Conservation (phyloP, 2,329 filamentous ascomycete species). For the Aspergillus amoenus region DNA sequence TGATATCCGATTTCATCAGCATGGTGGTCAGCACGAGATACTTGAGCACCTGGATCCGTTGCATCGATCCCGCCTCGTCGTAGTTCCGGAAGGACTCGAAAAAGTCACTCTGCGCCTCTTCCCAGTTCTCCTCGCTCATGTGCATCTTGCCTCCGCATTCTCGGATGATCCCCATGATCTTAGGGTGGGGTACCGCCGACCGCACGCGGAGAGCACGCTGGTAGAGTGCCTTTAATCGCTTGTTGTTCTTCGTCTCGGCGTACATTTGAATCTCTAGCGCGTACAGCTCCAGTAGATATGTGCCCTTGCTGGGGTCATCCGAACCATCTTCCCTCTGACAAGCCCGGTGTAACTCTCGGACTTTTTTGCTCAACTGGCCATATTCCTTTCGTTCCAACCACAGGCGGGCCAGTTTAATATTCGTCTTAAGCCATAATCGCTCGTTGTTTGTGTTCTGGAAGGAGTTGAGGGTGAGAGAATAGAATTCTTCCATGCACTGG, state of each 20-base stretch:
- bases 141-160: slow-evolving; percentile 99
- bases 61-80: slow-evolving; percentile 93
- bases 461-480: slow-evolving; percentile 86
- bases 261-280: slow-evolving; percentile 99
- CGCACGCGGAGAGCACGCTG: slow-evolving; percentile 87
- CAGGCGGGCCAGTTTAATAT: slow-evolving; percentile 91
- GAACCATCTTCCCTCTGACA: slow-evolving; percentile 85
- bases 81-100: slow-evolving; percentile 99
- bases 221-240: slow-evolving; percentile 90
- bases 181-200: slow-evolving; percentile 96
- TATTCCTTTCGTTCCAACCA: slow-evolving; percentile 93
- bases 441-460: slow-evolving; percentile 99
- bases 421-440: slow-evolving; percentile 94
- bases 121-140: slow-evolving; percentile 99
- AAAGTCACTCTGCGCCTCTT: slow-evolving; percentile 94
- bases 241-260: slow-evolving; percentile 94
- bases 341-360: slow-evolving; percentile 82
- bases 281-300: slow-evolving; percentile 93
- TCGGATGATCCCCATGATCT: slow-evolving; percentile 98
- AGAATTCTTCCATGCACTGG: slow-evolving; percentile 89
- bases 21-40: slow-evolving; percentile 96
- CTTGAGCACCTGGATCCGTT: slow-evolving; percentile 95
- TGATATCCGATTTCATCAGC: slow-evolving; percentile 98
- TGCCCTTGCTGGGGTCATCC: slow-evolving; percentile 86
- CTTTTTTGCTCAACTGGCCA: slow-evolving; percentile 72